Conservation (phyloP, 495 filamentous ascomycete species). For the Alectoria sarmentosa region DNA sequence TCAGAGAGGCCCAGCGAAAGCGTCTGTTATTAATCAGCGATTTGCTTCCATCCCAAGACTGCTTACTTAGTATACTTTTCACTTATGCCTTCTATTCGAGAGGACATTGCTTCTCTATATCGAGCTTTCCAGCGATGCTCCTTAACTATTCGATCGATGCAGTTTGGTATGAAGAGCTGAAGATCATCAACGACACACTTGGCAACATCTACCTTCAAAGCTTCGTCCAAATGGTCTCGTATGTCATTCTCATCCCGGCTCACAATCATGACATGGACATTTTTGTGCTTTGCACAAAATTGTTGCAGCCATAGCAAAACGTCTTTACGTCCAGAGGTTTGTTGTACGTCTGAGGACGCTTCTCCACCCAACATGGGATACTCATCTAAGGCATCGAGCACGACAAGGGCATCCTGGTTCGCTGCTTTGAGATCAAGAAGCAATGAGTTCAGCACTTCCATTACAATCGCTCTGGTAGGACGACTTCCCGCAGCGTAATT, state of each 20-base stretch:
- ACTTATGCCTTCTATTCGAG: not conserved
- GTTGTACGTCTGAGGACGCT: not conserved
- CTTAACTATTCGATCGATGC: not conserved
- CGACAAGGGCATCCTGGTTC: not conserved
- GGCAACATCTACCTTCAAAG: not conserved
- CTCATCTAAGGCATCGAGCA: conserved; percentile 11
- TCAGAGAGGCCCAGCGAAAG: conserved; percentile 6
- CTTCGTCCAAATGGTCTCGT: not conserved
- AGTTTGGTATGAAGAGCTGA: not conserved
- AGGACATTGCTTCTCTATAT: not conserved
- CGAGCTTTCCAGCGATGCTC: not conserved
- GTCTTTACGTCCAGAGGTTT: not conserved
- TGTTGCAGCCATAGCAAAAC: not conserved
- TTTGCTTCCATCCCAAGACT: not conserved
- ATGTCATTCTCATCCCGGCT: conserved; percentile 4
- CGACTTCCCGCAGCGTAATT: not conserved
- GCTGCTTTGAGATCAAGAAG: not conserved
- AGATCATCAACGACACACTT: not conserved
- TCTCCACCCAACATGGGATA: not conserved
- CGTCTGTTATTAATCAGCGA: not conserved
- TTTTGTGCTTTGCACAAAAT: not conserved
- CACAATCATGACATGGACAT: not conserved
- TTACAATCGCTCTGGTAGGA: not conserved
- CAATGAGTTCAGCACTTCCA: not conserved
- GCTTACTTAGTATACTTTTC: not conserved